Evolutionary conservation across 1,284 basidiomycete species (phyloP).

Genomic region (Cystobasidium sp.): DNA sequence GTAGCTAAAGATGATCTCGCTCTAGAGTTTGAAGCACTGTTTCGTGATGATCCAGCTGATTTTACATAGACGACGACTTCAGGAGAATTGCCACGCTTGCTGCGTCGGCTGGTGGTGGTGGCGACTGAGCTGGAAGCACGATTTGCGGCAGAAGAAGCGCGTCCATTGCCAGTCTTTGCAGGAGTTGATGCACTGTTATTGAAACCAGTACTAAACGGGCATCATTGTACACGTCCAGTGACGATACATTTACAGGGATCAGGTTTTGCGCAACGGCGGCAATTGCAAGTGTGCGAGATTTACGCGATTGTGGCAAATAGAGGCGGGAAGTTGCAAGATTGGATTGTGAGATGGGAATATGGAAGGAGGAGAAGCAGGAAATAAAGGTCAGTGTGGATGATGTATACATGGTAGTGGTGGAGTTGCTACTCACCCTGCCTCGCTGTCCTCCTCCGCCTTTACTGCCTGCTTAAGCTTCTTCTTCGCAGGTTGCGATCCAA

Average conservation of each 20-base stretch:
- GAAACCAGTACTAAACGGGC: background rate
- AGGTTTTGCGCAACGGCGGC: background rate
- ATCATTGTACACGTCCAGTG: background rate
- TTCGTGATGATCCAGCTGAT: background rate
- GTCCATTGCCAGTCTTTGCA: background rate
- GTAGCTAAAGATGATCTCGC: background rate
- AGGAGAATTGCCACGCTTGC: constrained; percentile 28
- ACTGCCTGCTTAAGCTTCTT: background rate
- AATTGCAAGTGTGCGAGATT: constrained; percentile 18
- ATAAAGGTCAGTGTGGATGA: background rate
- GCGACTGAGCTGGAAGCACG: background rate
- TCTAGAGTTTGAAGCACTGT: constrained; percentile 1
- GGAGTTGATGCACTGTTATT: background rate
- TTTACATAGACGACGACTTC: constrained; percentile 40
- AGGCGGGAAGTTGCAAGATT: background rate
- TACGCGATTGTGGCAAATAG: constrained; percentile 38
- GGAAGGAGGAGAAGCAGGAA: background rate
- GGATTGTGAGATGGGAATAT: background rate
- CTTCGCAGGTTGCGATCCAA: background rate
- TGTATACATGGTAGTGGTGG: background rate
- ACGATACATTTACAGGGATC: background rate
- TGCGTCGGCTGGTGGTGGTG: constrained; percentile 1
- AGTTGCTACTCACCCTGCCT: background rate
- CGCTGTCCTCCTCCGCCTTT: background rate
- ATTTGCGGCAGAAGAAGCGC: background rate